Conservation (phyloP, 345 rosid species). For the Cardamine occulta region DNA sequence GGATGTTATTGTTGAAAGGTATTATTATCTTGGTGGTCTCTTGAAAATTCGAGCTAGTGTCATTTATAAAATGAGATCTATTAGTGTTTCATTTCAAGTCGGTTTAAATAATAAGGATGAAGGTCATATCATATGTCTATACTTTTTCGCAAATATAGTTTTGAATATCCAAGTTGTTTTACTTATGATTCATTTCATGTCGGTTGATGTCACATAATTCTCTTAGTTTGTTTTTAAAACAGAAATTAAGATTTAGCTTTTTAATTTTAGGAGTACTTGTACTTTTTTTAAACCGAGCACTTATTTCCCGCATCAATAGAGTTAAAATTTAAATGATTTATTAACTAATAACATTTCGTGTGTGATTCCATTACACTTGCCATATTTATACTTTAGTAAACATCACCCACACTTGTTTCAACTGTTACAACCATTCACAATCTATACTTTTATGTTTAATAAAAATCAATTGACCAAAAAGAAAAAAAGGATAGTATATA, state of each 20-base stretch:
- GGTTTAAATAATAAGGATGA: background rate
- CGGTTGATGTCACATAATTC: conserved; percentile 15
- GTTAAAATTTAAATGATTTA: too few relatives aligned
- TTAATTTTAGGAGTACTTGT: background rate
- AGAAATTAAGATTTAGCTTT: background rate
- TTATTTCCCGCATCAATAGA: background rate
- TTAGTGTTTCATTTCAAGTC: background rate
- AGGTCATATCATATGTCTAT: background rate
- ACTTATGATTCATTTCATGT: conserved; percentile 27
- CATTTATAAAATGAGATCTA: background rate
- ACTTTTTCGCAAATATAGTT: background rate
- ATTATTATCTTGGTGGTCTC: background rate
- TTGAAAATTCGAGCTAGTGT: background rate
- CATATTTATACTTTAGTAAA: background rate
- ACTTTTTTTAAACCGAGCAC: background rate
- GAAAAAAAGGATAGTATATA: background rate
- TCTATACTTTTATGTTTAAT: background rate
- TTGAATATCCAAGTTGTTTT: background rate
- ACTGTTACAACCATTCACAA: conserved; percentile 23
- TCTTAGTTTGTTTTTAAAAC: background rate
- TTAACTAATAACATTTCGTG: background rate
- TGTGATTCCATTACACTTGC: conserved; percentile 19
- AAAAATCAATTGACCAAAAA: conserved; percentile 12
- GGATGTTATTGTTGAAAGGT: background rate
- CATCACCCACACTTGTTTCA: conserved; percentile 10